Evolutionary conservation across 2,329 filamentous ascomycete species (phyloP), one percentile per base, ranked within the genome.

Genomic region (Colletotrichum echinochloae): DNA sequence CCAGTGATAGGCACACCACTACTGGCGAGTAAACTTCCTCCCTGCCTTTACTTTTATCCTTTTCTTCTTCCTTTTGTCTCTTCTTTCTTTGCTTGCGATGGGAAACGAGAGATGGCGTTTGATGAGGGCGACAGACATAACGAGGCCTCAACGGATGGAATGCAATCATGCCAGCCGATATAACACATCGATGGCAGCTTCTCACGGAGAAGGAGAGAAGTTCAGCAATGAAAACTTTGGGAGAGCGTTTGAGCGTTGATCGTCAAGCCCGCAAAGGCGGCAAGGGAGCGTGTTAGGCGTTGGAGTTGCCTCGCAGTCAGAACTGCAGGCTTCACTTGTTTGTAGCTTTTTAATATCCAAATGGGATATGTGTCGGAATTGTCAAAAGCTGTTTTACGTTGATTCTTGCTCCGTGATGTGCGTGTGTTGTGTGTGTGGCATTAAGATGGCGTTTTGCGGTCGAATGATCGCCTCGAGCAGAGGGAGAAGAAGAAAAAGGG

Each of bases 51-150:
- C 33, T n/a, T 23, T 46, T 14, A 3, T n/a, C 16, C 18, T 41
- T 48, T 26, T 23, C 28, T 23, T 33, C 14, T 30, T 37, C 20
- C 44, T 28, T 28, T 55, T 35, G 37, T 41, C 14, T 16, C 37
- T 51, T 54, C 44, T 37, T 18, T 51, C 49, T 57, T 41, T 67
- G 57, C 49, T 54, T 7, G 54, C 65, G 65, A 71, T 71, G 69
- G 69, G 65, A 71, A 71, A 65, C 41, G 35, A 70, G 55, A 71
- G 59, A 71, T 65, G 65, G 65, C 65, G 69, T 71, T 71, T 60
- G 60, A 54, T 44, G 60, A 52, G 65, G 66, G 54, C 69, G 33
- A 60, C 54, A 71, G 33, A 60, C 54, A 71, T 54, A 60, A 71
- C 46, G 54, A 71, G 59, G 65, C 49, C 60, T 67, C 64, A 55